phyloP scores from a whole-genome alignment of 305 asterid genomes.

The Fraxinus baroniana region DNA sequence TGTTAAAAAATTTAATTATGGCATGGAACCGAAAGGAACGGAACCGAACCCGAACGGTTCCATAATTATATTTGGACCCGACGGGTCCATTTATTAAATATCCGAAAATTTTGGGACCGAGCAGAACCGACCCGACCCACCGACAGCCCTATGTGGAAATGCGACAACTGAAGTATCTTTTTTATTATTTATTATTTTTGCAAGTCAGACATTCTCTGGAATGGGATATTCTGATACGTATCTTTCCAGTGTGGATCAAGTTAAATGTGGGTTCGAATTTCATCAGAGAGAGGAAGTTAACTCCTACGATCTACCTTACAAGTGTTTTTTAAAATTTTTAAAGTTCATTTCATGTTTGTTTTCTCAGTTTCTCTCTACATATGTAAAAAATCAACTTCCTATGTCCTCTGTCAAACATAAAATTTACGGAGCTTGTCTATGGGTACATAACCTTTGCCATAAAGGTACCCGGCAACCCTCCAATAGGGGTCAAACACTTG shows the following conservation, averaged over 20 bases:
- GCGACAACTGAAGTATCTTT: not conserved
- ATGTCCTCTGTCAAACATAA: not conserved
- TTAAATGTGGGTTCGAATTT: constrained; percentile 19
- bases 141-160: too few species aligned
- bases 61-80: too few species aligned
- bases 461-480: too few species aligned
- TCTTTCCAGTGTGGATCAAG: constrained; percentile 45
- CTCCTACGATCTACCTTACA: not conserved
- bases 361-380: not conserved
- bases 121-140: too few species aligned
- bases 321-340: not conserved
- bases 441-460: too few species aligned
- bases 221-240: constrained; percentile 33
- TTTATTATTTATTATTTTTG: not conserved
- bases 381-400: not conserved
- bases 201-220: not conserved
- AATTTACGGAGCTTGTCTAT: too few species aligned
- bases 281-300: not conserved
- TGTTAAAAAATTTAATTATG: too few species aligned
- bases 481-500: too few species aligned
- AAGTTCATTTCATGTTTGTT: not conserved
- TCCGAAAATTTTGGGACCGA: too few species aligned
- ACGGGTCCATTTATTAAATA: too few species aligned
- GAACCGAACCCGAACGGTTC: too few species aligned
- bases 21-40: too few species aligned